These are phyloP conservation scores for Panaeolus cyanescens DNA, from an alignment of 768 basidiomycete species.

Conservation along the genomic window DNA sequence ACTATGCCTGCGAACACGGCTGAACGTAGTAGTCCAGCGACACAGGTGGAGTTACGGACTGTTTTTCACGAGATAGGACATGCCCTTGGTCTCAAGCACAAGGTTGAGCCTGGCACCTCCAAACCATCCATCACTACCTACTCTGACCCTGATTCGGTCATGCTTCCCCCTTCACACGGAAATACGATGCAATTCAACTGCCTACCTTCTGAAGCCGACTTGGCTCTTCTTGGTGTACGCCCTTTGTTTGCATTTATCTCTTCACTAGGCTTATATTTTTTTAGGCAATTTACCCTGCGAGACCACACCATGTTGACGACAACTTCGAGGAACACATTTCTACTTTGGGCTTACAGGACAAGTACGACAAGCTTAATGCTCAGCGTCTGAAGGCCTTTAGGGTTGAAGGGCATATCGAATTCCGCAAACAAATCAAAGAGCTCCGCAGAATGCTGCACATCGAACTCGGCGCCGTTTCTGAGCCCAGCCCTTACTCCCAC, in stretches of 20 bases:
- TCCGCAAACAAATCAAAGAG: background rate
- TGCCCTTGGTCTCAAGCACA: slow-evolving; percentile 5
- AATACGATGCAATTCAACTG: background rate
- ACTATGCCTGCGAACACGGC: no score
- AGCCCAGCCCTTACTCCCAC: no score
- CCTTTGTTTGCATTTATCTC: background rate
- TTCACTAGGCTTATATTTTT: background rate
- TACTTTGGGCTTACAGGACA: background rate
- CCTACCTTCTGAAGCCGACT: background rate
- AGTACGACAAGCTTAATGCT: background rate
- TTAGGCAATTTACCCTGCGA: slow-evolving; percentile 3
- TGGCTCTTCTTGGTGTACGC: slow-evolving; percentile 7
- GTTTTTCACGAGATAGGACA: slow-evolving; percentile 6
- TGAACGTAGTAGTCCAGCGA: no score
- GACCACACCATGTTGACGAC: background rate
- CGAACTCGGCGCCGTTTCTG: no score
- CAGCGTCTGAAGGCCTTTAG: slow-evolving; percentile 1
- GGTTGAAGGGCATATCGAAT: background rate
- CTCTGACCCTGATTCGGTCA: slow-evolving; percentile 8
- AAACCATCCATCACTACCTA: background rate
- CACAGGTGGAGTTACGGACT: no score
- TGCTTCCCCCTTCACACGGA: background rate
- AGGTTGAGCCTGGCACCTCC: background rate
- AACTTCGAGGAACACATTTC: slow-evolving; percentile 2
- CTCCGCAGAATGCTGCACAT: slow-evolving; percentile 1